Base-by-base conservation (phyloP, 2,329 filamentous ascomycete species). In the Lasiodiplodia sp. region DNA sequence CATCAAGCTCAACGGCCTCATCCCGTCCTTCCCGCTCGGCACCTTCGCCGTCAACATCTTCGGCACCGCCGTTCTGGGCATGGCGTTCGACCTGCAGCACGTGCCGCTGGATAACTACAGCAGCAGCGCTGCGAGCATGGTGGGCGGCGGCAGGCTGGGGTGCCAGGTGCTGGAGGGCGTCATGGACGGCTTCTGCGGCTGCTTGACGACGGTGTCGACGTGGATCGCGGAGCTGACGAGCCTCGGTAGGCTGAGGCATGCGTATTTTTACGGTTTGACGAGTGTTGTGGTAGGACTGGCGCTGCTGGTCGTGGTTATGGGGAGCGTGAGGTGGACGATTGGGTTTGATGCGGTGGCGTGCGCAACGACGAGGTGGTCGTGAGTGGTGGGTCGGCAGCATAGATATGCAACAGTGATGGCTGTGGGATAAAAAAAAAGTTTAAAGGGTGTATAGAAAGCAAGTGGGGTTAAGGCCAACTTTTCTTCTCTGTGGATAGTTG, bases 21-120 rank as follows among this genome's bases (percentile, higher is more conserved):
- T 88, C 0, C 79, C 88, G 0, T 81, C 85, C 0, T 97, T 97
- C 72, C 95, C 95, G 0, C 79, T 97, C 0, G 95, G 95, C 2
- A 98, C 95, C 0, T 97, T 97, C 74, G 81, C 83, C 0, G 93
- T 91, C 34, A 98, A 98, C 75, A 83, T 96, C 4, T 77, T 91
- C 16, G 95, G 94, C 4, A 94, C 92, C 0, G 86, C 86, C 0
- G 79, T 97, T 18, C 79, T 96, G 62, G 94, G 88, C 16, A 90
- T 93, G 85, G 87, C 89, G 37, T 97, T 88, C 83, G 92, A 96
- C 75, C 81, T 97, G 63, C 92, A 93, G 71, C 93, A 93, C 74
- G 83, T 87, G 0, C 69, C 72, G n/a, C 78, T 82, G 1, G 73
- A 78, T 7, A 21, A 4, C 8, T 11, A n/a, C 44, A 47, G 73